phyloP scores from a whole-genome alignment of 495 filamentous ascomycete genomes.

The Penicillium tannophilum region DNA sequence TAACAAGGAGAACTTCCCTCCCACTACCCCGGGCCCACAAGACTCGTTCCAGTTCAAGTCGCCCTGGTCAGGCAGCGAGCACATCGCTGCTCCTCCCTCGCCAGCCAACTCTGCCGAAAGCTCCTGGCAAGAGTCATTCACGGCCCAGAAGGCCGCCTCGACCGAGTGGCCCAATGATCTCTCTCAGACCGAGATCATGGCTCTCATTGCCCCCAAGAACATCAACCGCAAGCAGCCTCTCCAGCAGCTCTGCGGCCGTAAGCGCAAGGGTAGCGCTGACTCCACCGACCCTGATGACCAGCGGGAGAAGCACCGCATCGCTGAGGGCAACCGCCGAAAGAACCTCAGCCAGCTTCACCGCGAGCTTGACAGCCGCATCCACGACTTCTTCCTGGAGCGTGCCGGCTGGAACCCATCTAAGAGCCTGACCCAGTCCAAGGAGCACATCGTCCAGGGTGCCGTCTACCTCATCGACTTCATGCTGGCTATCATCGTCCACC shows the following conservation, averaged over 20 bases:
- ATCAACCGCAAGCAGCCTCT: slow-evolving; percentile 49
- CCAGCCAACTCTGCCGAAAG: slow-evolving; percentile 48
- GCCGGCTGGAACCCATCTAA: slow-evolving; percentile 51
- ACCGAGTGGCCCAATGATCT: slow-evolving; percentile 42
- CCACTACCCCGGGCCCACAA: slow-evolving; percentile 40
- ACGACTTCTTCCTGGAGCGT: slow-evolving; percentile 47
- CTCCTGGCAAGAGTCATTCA: slow-evolving; percentile 45
- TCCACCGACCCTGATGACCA: slow-evolving; percentile 44
- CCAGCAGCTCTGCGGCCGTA: slow-evolving; percentile 49
- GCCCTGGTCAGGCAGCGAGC: slow-evolving; percentile 36
- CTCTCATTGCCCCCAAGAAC: slow-evolving; percentile 42
- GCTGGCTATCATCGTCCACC: slow-evolving; percentile 41
- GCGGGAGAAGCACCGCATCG: slow-evolving; percentile 50
- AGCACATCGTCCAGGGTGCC: slow-evolving; percentile 50
- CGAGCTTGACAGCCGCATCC: slow-evolving; percentile 44
- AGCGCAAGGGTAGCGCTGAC: slow-evolving; percentile 46
- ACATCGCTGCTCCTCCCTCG: slow-evolving; percentile 42
- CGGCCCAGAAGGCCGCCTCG: slow-evolving; percentile 30
- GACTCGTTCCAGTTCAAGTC: slow-evolving; percentile 45
- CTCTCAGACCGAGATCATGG: slow-evolving; percentile 38
- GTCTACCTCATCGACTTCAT: slow-evolving; percentile 49
- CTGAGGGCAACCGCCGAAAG: slow-evolving; percentile 50
- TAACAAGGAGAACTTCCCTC: slow-evolving; percentile 31
- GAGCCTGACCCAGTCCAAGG: slow-evolving; percentile 49
- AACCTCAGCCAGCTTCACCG: slow-evolving; percentile 47